Conservation (phyloP, 805 yeast species). For the Candida anglica region DNA sequence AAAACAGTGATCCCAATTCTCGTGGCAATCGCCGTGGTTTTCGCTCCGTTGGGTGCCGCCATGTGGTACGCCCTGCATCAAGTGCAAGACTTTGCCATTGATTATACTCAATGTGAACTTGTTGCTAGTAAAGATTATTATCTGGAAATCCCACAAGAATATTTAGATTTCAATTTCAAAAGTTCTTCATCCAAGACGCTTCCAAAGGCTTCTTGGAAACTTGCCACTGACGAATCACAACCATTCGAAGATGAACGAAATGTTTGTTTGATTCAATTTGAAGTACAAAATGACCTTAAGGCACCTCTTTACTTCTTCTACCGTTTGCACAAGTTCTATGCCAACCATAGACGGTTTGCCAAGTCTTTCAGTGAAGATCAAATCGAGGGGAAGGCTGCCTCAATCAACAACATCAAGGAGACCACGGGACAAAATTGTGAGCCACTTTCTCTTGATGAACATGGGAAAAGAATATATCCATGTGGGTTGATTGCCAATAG, state of each 20-base stretch:
- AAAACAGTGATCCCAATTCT: slow-evolving; percentile 39
- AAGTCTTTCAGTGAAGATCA: slow-evolving; percentile 43
- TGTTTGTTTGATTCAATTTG: slow-evolving; percentile 42
- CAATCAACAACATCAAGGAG: slow-evolving; percentile 27
- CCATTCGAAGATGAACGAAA: slow-evolving; percentile 45
- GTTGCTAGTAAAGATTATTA: slow-evolving; percentile 29
- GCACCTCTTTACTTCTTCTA: slow-evolving; percentile 42
- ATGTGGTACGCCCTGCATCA: slow-evolving; percentile 42
- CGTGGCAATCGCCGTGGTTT: slow-evolving; percentile 33
- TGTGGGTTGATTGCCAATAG: slow-evolving; percentile 85
- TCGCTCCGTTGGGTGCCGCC: slow-evolving; percentile 43
- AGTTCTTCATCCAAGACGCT: slow-evolving; percentile 10
- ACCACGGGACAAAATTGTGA: slow-evolving; percentile 44
- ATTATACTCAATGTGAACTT: slow-evolving; percentile 38
- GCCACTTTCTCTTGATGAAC: slow-evolving; percentile 31
- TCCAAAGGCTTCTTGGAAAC: slow-evolving; percentile 32
- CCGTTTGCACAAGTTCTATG: slow-evolving; percentile 37
- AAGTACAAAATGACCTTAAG: slow-evolving; percentile 26
- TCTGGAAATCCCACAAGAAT: slow-evolving; percentile 33
- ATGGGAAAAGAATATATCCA: slow-evolving; percentile 62
- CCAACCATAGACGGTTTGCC: slow-evolving; percentile 42
- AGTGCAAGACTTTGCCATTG: slow-evolving; percentile 36
- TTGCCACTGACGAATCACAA: slow-evolving; percentile 38
- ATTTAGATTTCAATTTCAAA: slow-evolving; percentile 35
- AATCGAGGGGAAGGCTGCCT: slow-evolving; percentile 36